Evolutionary conservation across 2,329 filamentous ascomycete genomes (phyloP), one percentile per base, ranked within the genome.

Genomic region (Exophiala sp.): DNA sequence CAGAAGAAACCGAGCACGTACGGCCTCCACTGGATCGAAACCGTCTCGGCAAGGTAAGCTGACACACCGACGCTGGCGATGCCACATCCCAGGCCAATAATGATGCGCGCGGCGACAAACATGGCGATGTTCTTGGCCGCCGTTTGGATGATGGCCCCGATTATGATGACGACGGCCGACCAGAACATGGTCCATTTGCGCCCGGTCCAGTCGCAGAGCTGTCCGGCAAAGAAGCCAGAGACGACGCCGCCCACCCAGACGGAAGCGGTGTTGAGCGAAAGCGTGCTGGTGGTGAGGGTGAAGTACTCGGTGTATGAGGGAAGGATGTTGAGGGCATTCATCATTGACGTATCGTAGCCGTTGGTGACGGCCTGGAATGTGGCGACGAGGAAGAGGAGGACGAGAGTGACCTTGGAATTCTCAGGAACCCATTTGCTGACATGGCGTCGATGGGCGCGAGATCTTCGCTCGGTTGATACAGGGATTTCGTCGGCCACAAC

Each of bases 281-380:
- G 75, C 0, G 76, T 78, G 0, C 73, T 71, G 0, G 73, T 62
- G 16, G 65, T 79, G 4, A 81, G 70, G 2, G 70, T 57, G 64
- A 81, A 81, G 60, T 80, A 81, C 30, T 77, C 68, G 0, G 69
- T 73, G 59, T 80, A 81, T 0, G 71, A 73, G 0, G 77, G 76
- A 13, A 81, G 61, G 50, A 81, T 80, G 50, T 79, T 77, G 18
- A 82, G 68, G 0, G 74, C 76, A 51, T 80, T 79, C 64, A 79
- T 67, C 66, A 80, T 75, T 2, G 73, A 77, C 29, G 29, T 32
- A n/a, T 13, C 8, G n/a, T 32, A 32, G 1, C 71, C 70, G 49
- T 77, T 73, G 46, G 74, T 32, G 29, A 65, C 10, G 60, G 62
- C 10, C 55, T 40, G n/a, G 62, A 64, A 60, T 63, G 34, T 32